Percentiles rank a stretch among this genome's conserved stretches.
Evolutionary conservation across 768 basidiomycete genomes (phyloP).

Genomic region (Sutorius australiensis): DNA sequence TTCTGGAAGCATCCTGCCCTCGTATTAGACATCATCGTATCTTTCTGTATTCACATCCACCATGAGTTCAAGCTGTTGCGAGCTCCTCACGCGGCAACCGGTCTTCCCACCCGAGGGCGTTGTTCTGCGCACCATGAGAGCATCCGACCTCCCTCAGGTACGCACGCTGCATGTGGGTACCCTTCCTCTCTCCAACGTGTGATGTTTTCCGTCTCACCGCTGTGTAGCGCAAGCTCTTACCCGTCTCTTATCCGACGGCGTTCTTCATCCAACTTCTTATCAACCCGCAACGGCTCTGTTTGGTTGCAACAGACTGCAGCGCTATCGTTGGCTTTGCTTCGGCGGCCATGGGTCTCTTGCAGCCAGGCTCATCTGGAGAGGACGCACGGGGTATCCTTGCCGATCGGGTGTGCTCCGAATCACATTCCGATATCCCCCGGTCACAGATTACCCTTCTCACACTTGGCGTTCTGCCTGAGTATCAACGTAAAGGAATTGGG

Average conservation of each 20-base stretch:
- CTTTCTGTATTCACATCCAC: neutral
- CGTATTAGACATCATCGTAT: neutral
- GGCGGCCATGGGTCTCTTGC: constrained; percentile 14
- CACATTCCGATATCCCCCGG: constrained; percentile 8
- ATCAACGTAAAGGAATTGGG: constrained; percentile 29
- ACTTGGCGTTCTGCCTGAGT: constrained; percentile 26
- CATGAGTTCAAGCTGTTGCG: constrained; percentile 9
- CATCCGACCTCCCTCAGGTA: constrained; percentile 27
- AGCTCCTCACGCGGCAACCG: neutral
- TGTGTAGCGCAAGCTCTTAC: constrained; percentile 22
- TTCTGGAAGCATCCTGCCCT: neutral
- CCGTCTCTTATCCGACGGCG: constrained; percentile 26
- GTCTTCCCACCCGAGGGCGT: constrained; percentile 7
- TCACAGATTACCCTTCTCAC: constrained; percentile 27
- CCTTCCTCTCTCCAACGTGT: neutral
- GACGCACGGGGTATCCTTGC: neutral
- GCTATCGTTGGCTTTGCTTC: constrained; percentile 29
- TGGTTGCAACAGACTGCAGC: constrained; percentile 23
- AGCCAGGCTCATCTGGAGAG: neutral
- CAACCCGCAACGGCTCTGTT: constrained; percentile 27
- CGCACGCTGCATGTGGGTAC: constrained; percentile 25
- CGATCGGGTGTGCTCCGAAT: constrained; percentile 1
- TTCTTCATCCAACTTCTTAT: constrained; percentile 33
- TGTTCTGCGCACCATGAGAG: constrained; percentile 25
- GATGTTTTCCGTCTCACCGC: constrained; percentile 2